Evolutionary conservation across 768 basidiomycete genomes (phyloP).

Genomic region (Russula dissimulans): DNA sequence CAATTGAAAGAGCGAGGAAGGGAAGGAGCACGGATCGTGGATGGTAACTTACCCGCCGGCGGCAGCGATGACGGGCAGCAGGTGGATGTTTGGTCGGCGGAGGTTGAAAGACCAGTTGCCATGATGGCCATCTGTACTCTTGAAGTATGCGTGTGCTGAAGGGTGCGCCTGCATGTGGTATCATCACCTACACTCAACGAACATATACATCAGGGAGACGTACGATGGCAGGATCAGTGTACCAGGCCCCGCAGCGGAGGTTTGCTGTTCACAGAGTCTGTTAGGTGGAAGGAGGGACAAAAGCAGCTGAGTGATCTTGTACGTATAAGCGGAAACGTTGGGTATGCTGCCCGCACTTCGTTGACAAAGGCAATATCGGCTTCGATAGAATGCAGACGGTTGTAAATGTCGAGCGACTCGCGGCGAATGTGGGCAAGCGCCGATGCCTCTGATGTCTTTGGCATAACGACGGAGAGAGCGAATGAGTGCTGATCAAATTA

Average conservation of each 20-base stretch:
- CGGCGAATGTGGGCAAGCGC: conserved; percentile 47
- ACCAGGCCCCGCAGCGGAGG: conserved; percentile 92
- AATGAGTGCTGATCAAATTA: background rate
- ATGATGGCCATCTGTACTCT: conserved; percentile 84
- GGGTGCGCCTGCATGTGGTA: conserved; percentile 20
- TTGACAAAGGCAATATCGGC: conserved; percentile 68
- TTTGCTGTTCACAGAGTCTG: conserved; percentile 48
- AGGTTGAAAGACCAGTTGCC: conserved; percentile 81
- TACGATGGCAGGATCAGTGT: conserved; percentile 63
- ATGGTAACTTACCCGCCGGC: conserved; percentile 46
- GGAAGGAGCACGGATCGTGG: too few species aligned
- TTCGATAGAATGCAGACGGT: conserved; percentile 78
- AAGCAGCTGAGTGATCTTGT: conserved; percentile 22
- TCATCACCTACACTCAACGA: conserved; percentile 19
- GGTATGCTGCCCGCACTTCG: conserved; percentile 40
- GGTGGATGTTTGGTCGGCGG: conserved; percentile 73
- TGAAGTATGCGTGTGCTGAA: conserved; percentile 64
- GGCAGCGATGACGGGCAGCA: conserved; percentile 49
- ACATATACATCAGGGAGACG: conserved; percentile 19
- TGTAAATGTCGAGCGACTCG: conserved; percentile 72
- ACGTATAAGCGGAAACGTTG: conserved; percentile 49
- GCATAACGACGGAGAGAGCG: background rate
- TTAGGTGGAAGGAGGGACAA: background rate
- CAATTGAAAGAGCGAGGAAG: background rate
- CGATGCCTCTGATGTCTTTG: conserved; percentile 7